Base-by-base conservation (phyloP, 129 eudicot genomes). In the Chrysanthemum seticuspe region DNA sequence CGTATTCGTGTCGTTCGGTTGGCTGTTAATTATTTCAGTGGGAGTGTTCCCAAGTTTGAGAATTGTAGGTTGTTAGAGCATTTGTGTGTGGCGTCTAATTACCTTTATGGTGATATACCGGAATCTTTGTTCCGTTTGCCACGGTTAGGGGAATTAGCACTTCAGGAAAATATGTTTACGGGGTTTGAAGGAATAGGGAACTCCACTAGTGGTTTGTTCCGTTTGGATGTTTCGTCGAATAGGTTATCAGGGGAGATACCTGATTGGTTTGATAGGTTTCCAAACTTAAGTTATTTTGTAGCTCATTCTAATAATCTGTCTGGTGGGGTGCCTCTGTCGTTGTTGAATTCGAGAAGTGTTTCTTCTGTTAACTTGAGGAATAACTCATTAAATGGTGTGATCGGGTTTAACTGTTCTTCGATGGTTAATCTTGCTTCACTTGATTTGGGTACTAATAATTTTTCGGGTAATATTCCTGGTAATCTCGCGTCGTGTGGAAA, bases 391-490 rank as follows among this genome's bases (percentile, higher is more conserved):
- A 12, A 48, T 36, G 85, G 87, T 51, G 61, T 50, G 21, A 63
- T 88, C 13, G 61, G 45, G 31, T 69, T 86, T 53, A 86, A 88
- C 59, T 88, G 96, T 70, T 79, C 87, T 0, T 82, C 75, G 51
- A 81, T 86, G 96, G 64, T 57, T 23, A 84, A 70, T 67, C 87
- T 88, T 8, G 75, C 56, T 10, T 84, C 81, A n/a, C 89, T 87
- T 66, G 82, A 87, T 77, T 54, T 87, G 63, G 83, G 80, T 15
- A 72, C 74, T 73, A 87, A 87, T 71, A 50, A 7, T 18, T 85
- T 87, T 49, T 49, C 45, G 3, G 93, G 87, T 56, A 8, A 63
- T 13, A 71, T 87, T 58, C 93, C 93, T 57, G 83, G 47, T 54
- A 56, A 71, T 72, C 80, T 88, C 1, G 76, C 88, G 6, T 82